These are phyloP conservation scores for Yarrowia bubula DNA, from an alignment of 805 yeast genomes.

Conservation along the genomic window DNA sequence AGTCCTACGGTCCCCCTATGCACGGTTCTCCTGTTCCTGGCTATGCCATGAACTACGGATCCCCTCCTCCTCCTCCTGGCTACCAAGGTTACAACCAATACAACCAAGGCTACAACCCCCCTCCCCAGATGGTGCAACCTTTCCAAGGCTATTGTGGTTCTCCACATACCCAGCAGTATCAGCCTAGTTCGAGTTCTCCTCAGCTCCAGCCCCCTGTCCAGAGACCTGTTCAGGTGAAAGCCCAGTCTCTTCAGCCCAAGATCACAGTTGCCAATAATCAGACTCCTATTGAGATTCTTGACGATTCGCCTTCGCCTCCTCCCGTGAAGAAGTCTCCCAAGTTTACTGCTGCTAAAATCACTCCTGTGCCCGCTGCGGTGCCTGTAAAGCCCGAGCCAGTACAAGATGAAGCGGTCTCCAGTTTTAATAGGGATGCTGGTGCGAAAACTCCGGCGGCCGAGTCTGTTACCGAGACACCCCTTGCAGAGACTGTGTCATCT, in stretches of 20 bases:
- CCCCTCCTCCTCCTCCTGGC: neutral
- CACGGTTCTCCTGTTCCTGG: too few species aligned
- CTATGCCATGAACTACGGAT: too few species aligned
- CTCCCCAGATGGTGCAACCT: neutral
- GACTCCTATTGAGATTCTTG: neutral
- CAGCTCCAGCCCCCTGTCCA: neutral
- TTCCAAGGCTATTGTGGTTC: neutral
- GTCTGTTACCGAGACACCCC: neutral
- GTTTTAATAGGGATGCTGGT: too few species aligned
- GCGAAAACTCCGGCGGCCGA: too few species aligned
- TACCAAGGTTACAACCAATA: neutral
- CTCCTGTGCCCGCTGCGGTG: neutral
- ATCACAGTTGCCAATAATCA: neutral
- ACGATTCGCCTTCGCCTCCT: slow-evolving; percentile 4
- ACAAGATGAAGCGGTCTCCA: too few species aligned
- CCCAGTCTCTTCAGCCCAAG: too few species aligned
- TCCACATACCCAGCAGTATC: neutral
- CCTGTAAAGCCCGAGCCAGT: neutral
- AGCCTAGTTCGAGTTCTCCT: neutral
- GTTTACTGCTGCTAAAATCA: neutral
- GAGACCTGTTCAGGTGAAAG: too few species aligned
- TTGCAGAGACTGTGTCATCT: too few species aligned
- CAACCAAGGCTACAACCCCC: neutral
- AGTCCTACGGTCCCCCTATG: too few species aligned
- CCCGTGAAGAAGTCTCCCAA: neutral